phyloP scores from a whole-genome alignment of 129 eudicot genomes.

The Centella asiatica region DNA sequence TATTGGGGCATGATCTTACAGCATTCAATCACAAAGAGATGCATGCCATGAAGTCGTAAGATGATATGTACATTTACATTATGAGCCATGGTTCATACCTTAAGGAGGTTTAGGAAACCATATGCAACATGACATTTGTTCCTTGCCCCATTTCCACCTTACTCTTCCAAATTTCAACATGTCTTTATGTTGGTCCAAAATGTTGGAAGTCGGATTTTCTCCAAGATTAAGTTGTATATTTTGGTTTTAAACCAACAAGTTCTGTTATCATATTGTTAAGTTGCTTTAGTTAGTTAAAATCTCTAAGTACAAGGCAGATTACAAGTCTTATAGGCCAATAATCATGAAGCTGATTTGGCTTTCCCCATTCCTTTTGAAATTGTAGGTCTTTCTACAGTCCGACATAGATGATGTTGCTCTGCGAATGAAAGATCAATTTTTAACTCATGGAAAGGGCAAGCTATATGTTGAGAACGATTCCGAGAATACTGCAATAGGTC shows the following conservation, averaged over 20 bases:
- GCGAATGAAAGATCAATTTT: constrained; percentile 66
- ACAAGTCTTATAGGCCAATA: neutral
- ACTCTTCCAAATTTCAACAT: too few species aligned
- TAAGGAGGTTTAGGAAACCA: too few species aligned
- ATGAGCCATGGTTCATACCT: too few species aligned
- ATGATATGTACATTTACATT: too few species aligned
- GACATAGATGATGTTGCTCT: constrained; percentile 65
- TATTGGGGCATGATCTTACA: too few species aligned
- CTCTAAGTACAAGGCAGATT: neutral
- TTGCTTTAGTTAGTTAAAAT: neutral
- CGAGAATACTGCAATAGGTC: neutral
- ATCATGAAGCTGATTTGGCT: neutral
- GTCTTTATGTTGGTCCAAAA: too few species aligned
- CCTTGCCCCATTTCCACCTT: too few species aligned
- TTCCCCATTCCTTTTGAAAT: constrained; percentile 6
- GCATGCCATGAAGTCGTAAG: too few species aligned
- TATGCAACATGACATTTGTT: neutral
- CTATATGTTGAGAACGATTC: constrained; percentile 31
- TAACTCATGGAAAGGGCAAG: constrained; percentile 48
- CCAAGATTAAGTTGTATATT: too few species aligned
- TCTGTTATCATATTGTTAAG: neutral
- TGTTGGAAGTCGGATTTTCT: too few species aligned
- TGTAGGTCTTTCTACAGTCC: constrained; percentile 82
- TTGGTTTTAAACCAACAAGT: too few species aligned
- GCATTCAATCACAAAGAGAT: too few species aligned